phyloP scores from a whole-genome alignment of 2,329 filamentous ascomycete species.

The Aspergillus nomiae region DNA sequence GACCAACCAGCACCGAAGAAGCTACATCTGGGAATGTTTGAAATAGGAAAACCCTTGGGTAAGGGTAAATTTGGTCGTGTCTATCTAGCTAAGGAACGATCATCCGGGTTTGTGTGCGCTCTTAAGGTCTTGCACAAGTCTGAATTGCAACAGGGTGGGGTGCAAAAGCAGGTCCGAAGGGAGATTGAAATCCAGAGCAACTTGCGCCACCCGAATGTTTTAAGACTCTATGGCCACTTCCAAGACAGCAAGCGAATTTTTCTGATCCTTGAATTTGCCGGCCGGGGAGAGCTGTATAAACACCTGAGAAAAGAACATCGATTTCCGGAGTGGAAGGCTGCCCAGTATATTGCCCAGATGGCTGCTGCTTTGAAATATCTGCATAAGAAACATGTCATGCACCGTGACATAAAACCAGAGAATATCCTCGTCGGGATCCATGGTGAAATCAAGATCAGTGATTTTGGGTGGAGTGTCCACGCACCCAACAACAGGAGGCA shows the following conservation, averaged over 20 bases:
- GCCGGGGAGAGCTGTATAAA: constrained; percentile 85
- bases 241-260: constrained; percentile 88
- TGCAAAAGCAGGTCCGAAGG: constrained; percentile 83
- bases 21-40: constrained; percentile 91
- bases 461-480: constrained; percentile 98
- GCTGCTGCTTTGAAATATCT: constrained; percentile 85
- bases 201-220: constrained; percentile 80
- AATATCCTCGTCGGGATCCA: constrained; percentile 96
- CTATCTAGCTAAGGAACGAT: constrained; percentile 79
- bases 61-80: constrained; percentile 88
- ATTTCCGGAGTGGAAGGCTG: constrained; percentile 84
- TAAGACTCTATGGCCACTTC: constrained; percentile 83
- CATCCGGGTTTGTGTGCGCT: constrained; percentile 79
- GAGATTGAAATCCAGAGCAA: constrained; percentile 92
- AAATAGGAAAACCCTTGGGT: constrained; percentile 81
- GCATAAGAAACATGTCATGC: constrained; percentile 96
- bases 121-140: constrained; percentile 85
- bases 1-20: constrained; percentile 61
- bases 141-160: constrained; percentile 75
- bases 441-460: constrained; percentile 97
- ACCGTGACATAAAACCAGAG: constrained; percentile 96
- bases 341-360: constrained; percentile 88
- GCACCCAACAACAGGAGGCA: constrained; percentile 90
- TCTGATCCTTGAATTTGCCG: constrained; percentile 83
- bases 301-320: constrained; percentile 75